Conservation (phyloP, 2,329 filamentous ascomycete genomes). For the Leptographium lundbergii region DNA sequence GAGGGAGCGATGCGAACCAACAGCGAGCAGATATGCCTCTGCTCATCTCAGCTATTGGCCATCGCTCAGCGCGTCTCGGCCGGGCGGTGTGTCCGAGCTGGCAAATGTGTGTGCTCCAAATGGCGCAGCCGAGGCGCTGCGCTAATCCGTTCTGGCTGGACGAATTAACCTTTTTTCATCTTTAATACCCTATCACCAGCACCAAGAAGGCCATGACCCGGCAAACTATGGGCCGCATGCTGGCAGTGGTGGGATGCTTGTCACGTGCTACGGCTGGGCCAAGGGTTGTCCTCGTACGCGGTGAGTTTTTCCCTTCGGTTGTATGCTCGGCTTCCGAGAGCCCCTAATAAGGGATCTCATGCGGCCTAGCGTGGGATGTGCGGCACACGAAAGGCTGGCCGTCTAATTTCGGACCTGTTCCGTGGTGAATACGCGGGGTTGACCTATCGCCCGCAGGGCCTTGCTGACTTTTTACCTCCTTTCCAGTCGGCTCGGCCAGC, state of each 20-base stretch:
- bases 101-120: neutral
- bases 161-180: neutral
- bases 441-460: no score
- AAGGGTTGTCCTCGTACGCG: neutral
- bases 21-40: neutral
- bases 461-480: no score
- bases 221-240: neutral
- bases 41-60: neutral
- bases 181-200: neutral
- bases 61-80: neutral
- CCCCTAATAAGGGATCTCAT: neutral
- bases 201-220: neutral
- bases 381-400: neutral
- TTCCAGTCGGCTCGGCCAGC: no score
- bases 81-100: neutral
- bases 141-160: neutral
- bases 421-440: neutral
- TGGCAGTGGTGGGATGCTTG: neutral
- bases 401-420: neutral
- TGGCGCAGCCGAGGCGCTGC: neutral
- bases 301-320: neutral
- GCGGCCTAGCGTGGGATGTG: neutral
- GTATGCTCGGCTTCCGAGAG: neutral
- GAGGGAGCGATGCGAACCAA: no score
- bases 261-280: neutral